Evolutionary conservation across 805 yeast species (phyloP).

Genomic region (Brettanomyces custersianus): DNA sequence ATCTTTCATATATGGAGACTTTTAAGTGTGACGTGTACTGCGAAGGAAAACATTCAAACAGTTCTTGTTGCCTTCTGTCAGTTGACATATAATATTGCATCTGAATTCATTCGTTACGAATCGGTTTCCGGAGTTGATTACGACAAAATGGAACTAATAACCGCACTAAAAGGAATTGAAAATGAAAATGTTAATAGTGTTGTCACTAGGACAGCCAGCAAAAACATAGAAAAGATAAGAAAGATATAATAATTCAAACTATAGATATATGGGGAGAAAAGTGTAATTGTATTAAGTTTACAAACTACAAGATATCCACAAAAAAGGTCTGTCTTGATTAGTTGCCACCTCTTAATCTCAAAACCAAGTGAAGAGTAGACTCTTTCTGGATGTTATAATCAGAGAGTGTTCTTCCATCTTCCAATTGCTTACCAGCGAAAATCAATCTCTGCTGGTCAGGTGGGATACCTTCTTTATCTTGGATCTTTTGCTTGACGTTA

Average conservation of each 20-base stretch:
- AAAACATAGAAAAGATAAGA: constrained; percentile 6
- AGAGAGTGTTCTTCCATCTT: constrained; percentile 84
- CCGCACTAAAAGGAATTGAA: background rate
- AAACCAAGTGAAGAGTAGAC: constrained; percentile 64
- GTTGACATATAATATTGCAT: constrained; percentile 20
- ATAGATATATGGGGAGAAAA: no score
- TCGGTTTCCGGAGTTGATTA: no score
- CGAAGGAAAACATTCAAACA: constrained; percentile 34
- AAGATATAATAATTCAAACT: no score
- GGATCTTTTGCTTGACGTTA: constrained; percentile 57
- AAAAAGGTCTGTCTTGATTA: constrained; percentile 32
- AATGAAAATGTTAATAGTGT: constrained; percentile 37
- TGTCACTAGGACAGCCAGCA: constrained; percentile 29
- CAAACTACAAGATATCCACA: background rate
- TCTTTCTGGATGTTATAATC: constrained; percentile 56
- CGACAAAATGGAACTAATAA: no score
- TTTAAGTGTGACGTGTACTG: constrained; percentile 9
- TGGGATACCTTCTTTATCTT: constrained; percentile 36
- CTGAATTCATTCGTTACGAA: no score
- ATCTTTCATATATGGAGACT: constrained; percentile 7
- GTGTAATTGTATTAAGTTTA: no score
- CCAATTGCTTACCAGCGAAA: constrained; percentile 39
- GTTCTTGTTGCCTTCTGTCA: constrained; percentile 43
- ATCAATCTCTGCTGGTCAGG: constrained; percentile 38
- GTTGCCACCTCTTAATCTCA: constrained; percentile 85